Base-by-base conservation (phyloP, 768 basidiomycete species). In the Daedaleopsis nitida region DNA sequence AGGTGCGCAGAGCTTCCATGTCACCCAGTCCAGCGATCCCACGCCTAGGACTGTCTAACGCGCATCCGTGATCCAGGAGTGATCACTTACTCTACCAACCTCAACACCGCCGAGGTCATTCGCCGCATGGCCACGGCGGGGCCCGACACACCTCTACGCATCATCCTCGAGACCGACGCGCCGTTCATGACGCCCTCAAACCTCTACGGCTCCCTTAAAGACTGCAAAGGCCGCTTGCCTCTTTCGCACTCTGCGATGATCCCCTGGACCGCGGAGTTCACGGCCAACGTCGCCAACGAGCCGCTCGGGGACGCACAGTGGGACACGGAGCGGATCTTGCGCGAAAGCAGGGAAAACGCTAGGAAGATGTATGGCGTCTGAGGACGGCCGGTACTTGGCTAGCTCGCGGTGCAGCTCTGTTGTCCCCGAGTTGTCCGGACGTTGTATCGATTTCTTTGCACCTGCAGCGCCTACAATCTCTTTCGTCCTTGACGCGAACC, bases 161-260 rank as follows among this genome's bases (percentile, higher is more conserved):
- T 80, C 66, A 72, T 94, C 0, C 79, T 94, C 3, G 93, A 95
- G 73, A 93, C 93, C 0, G 93, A 95, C 65, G 92, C 91, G 3
- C 93, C 93, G 0, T 95, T 82, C 75, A 94, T 95, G 93, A 81
- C 89, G 0, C 93, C 93, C 0, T 77, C 83, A 0, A 94, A 89
- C 60, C 71, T 94, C 17, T 92, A 91, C 68, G 70, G 74, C 24
- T 77, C 85, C 0, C 73, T 91, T 0, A 78, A 82, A 1, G 65
- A 64, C 7, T 57, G 79, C 57, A 85, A 85, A 65, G 85, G 86
- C 3, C 58, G 61, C 17, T 83, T 94, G 0, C 88, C 92, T 0
- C 70, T 94, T 9, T 90, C 82, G 57, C 91, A 92, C 67, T 84
- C 85, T 0, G 90, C 84, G 0, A 92, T 94, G 89, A 82, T 94